Conservation (phyloP, 805 yeast genomes). For the Lipomyces orientalis region DNA sequence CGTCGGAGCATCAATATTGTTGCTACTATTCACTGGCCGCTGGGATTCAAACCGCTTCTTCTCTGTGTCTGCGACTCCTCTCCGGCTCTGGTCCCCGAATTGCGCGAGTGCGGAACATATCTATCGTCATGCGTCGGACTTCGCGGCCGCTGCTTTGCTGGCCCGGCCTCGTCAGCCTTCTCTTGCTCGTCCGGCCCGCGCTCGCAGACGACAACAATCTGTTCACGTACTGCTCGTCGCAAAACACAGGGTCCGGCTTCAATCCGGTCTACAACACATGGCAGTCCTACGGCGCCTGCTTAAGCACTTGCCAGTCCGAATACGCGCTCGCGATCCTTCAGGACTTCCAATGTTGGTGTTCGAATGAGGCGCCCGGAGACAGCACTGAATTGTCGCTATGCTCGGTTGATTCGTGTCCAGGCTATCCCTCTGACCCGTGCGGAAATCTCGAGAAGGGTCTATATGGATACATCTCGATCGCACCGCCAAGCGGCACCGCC, state of each 20-base stretch:
- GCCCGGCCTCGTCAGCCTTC: not conserved
- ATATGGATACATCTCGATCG: conserved; percentile 60
- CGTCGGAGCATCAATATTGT: too few relatives aligned
- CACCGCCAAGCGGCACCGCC: conserved; percentile 45
- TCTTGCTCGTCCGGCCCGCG: not conserved
- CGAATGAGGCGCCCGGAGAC: conserved; percentile 55
- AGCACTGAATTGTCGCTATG: conserved; percentile 48
- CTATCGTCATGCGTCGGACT: not conserved
- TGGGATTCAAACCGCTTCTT: too few relatives aligned
- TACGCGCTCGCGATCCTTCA: conserved; percentile 61
- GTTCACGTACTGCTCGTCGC: conserved; percentile 48
- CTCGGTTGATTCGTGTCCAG: conserved; percentile 50
- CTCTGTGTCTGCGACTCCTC: too few relatives aligned
- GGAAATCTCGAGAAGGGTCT: conserved; percentile 52
- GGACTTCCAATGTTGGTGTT: conserved; percentile 65
- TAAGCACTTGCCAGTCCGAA: conserved; percentile 52
- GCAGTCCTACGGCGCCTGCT: conserved; percentile 60
- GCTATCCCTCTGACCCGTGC: conserved; percentile 52
- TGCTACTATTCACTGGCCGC: too few relatives aligned
- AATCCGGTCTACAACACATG: conserved; percentile 37
- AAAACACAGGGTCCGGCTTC: conserved; percentile 49
- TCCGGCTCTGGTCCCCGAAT: not conserved
- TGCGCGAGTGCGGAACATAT: not conserved
- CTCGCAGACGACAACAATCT: conserved; percentile 16
- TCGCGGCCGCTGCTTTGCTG: not conserved